Conservation (phyloP, 495 filamentous ascomycete genomes). For the Lasiosphaeria miniovina region DNA sequence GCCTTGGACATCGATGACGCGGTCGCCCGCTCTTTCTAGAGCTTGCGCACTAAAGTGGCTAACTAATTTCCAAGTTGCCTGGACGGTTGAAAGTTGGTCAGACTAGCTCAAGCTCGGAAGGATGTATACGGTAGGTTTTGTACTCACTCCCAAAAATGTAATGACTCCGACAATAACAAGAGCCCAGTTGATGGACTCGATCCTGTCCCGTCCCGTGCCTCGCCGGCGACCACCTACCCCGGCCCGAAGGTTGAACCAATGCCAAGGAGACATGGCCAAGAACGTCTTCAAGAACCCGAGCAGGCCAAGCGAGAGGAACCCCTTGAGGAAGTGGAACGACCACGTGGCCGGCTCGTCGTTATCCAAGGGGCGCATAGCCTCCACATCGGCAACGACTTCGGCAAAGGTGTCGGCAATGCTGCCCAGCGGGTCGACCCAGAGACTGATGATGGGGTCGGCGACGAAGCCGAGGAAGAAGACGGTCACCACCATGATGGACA, state of each 20-base stretch:
- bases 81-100: conserved; percentile 16
- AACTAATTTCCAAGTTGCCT: conserved; percentile 80
- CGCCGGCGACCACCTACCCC: conserved; percentile 49
- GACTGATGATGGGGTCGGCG: conserved; percentile 86
- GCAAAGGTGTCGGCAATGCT: conserved; percentile 39
- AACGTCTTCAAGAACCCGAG: conserved; percentile 82
- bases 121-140: neutral
- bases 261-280: conserved; percentile 68
- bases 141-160: conserved; percentile 78
- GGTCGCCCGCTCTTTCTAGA: conserved; percentile 72
- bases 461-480: conserved; percentile 84
- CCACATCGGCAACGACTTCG: conserved; percentile 35
- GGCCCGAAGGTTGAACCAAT: conserved; percentile 69
- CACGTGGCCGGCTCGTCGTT: conserved; percentile 54
- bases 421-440: conserved; percentile 74
- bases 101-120: no score
- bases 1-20: conserved; percentile 77
- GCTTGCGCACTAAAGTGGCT: conserved; percentile 63
- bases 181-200: conserved; percentile 70
- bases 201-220: conserved; percentile 65
- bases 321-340: conserved; percentile 83
- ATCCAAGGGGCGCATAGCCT: conserved; percentile 24
- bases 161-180: conserved; percentile 75
- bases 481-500: conserved; percentile 62
- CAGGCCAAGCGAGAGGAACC: conserved; percentile 77